These are phyloP conservation scores for Sporothrix pseudoabietina DNA, from an alignment of 2,329 filamentous ascomycete species.

Conservation along the genomic window DNA sequence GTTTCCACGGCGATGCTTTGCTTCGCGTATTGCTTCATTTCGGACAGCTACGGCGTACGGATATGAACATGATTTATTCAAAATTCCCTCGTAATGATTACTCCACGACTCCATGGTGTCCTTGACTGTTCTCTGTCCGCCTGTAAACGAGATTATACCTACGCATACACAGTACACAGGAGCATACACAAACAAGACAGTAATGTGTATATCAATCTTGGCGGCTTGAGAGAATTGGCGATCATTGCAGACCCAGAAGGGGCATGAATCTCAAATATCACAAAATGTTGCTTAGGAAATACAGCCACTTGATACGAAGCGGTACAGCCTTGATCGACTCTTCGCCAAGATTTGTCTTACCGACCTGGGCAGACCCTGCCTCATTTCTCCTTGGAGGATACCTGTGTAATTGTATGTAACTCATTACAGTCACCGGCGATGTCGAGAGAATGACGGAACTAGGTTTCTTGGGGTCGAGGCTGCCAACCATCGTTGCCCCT, in stretches of 20 bases:
- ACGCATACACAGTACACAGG: too few relatives aligned
- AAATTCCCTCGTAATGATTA: not conserved
- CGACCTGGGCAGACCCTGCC: not conserved
- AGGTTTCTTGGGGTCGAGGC: not conserved
- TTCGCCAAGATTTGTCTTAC: not conserved
- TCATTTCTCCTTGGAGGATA: not conserved
- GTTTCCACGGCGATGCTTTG: constrained; percentile 10
- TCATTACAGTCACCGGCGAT: not conserved
- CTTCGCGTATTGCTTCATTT: not conserved
- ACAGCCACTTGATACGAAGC: not conserved
- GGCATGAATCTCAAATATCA: not conserved
- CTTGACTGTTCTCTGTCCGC: not conserved
- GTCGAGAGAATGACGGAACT: constrained; percentile 1
- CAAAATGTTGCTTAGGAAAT: constrained; percentile 1
- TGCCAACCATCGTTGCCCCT: not conserved
- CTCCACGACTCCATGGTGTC: not conserved
- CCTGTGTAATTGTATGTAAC: not conserved
- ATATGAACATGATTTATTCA: too few relatives aligned
- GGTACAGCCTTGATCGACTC: constrained; percentile 4
- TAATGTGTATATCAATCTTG: not conserved
- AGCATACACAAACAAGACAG: too few relatives aligned
- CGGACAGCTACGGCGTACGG: not conserved
- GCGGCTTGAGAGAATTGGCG: constrained; percentile 9
- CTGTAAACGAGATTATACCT: constrained; percentile 8
- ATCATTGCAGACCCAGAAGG: constrained; percentile 9